A percentile compares a stretch with the other conserved stretches of the same genome.
Conservation (phyloP, 805 yeast genomes). For the Ogataea ganodermae region DNA sequence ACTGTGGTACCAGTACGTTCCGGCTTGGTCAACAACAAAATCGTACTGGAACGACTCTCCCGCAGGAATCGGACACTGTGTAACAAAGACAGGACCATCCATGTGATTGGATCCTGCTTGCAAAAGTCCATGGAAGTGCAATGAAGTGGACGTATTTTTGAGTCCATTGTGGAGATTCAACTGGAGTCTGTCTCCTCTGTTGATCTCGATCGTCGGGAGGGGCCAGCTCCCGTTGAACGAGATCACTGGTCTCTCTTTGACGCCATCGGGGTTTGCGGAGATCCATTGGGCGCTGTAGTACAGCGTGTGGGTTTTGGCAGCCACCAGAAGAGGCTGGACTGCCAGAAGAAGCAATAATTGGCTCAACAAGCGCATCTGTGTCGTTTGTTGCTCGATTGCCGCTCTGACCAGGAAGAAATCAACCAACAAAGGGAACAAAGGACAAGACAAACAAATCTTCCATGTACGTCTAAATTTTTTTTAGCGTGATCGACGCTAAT, state of each 20-base stretch:
- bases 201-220: conserved; percentile 63
- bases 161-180: conserved; percentile 65
- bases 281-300: conserved; percentile 61
- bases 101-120: conserved; percentile 60
- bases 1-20: conserved; percentile 85
- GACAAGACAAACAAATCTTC: background rate
- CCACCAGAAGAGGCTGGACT: conserved; percentile 11
- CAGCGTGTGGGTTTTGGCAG: conserved; percentile 51
- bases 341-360: conserved; percentile 1
- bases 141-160: conserved; percentile 48
- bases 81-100: conserved; percentile 82
- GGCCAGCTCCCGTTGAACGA: conserved; percentile 78
- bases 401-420: background rate
- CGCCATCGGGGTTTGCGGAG: conserved; percentile 68
- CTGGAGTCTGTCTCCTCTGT: conserved; percentile 62
- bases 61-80: conserved; percentile 78
- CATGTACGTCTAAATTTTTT: too few species aligned
- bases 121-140: conserved; percentile 81
- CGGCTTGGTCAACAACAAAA: conserved; percentile 70
- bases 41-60: conserved; percentile 68
- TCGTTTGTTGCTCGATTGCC: background rate
- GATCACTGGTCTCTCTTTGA: conserved; percentile 53
- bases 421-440: background rate
- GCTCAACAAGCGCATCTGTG: conserved; percentile 8
- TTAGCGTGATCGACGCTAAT: too few species aligned